Evolutionary conservation across 2,329 filamentous ascomycete genomes (phyloP), one percentile per base, ranked within the genome.

Genomic region (Aulographum hederae): DNA sequence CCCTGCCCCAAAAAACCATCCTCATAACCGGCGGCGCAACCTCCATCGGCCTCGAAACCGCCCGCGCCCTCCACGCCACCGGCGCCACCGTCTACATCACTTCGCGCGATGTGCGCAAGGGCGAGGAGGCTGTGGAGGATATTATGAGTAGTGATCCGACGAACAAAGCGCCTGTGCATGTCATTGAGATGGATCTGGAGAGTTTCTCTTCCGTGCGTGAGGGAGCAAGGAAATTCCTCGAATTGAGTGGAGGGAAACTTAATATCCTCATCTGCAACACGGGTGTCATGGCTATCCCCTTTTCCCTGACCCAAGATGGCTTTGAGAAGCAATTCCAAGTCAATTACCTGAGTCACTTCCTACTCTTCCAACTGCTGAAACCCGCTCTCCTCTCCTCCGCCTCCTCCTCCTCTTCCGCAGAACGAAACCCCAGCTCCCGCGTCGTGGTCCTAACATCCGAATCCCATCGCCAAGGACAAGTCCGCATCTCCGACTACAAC

Each of bases 341-440:
- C 5, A 69, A 69, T 41, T 58, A 70, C 40, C 46, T 72, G 2
- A 54, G 49, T 6, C 61, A 68, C 38, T 70, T 69, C 47, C 53
- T 69, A 0, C 52, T 70, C 11, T 61, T 65, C 36, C 51, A 63
- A 17, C 53, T 67, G 2, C 48, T 71, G 17, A 60, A 60, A 18
- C 44, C 52, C 0, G 42, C 52, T 0, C 43, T 69, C 5, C 43
- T 67, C 0, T 39, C 49, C 0, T 51, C 52, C 4, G 40, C 52
- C 1, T 57, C 52, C 0, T 44, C 55, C 0, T n/a, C n/a, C n/a
- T n/a, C n/a, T n/a, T n/a, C n/a, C n/a, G n/a, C n/a, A n/a, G n/a
- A n/a, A n/a, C n/a, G n/a, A n/a, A 37, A 43, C 0, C 63, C 58
- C 34, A 42, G 52, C 4, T 63, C 58, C 1, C 55, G 66, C 2